Evolutionary conservation across 2,329 filamentous ascomycete genomes (phyloP), one percentile per base, ranked within the genome.

Genomic region (Cucurbitaria berberidis): DNA sequence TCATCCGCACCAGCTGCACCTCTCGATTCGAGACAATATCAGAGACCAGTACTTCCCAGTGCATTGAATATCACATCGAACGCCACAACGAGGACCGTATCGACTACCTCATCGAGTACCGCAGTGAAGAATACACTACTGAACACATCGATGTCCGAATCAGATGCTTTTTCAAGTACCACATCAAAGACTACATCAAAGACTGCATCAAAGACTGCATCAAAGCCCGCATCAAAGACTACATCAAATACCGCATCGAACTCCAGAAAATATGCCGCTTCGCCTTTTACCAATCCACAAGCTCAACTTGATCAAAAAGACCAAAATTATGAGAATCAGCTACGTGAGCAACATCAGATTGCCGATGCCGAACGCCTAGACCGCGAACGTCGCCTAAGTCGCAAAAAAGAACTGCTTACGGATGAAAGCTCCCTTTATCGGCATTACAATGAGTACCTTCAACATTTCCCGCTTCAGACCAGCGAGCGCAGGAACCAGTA

Each of bases 371-470:
- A 36, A 15, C 26, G 41, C 1, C 38, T 52, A n/a, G 36, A 54
- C 29, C 41, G 26, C 9, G 29, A 57, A 30, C 34, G 38, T 21
- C 38, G 45, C 11, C 10, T 39, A 3, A 22, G 16, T 1, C 57
- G 57, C 18, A 51, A 27, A 5, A 34, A 40, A 8, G 40, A 57
- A 15, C 51, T 60, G 1, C 24, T 29, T 3, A 46, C 46, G 11
- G 56, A 65, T 8, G 30, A 42, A 0, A 53, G 38, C 38, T 52
- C 56, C 0, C 46, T 55, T 5, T 63, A 52, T 9, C 41, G 50
- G 13, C 49, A 57, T 38, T 53, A 60, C 26, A 35, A 42, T 9
- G 58, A 63, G 13, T 46, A 50, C 0, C 26, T 58, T 0, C 19
- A 55, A 15, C 21, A 39, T 30, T 56, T 51, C 11, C 53, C 55